phyloP scores from a whole-genome alignment of 1,139 yeast genomes.

The Sporopachydermia cereana region DNA sequence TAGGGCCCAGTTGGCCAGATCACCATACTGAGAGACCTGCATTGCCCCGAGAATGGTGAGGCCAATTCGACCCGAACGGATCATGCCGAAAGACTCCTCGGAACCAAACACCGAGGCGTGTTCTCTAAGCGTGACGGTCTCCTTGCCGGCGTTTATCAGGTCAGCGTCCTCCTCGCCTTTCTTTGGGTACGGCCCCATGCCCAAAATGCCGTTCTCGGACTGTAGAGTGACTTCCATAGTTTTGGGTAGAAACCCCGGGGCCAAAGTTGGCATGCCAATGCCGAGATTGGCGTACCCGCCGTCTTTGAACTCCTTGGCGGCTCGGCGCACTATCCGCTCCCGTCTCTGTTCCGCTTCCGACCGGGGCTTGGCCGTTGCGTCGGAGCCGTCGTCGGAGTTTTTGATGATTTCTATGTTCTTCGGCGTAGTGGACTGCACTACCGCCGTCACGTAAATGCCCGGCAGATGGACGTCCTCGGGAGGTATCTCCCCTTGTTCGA shows the following conservation, averaged over 20 bases:
- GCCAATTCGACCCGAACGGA: slow-evolving; percentile 35
- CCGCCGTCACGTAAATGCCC: slow-evolving; percentile 31
- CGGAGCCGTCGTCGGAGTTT: slow-evolving; percentile 10
- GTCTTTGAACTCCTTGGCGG: slow-evolving; percentile 34
- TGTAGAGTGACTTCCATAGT: slow-evolving; percentile 31
- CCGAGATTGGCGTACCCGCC: slow-evolving; percentile 37
- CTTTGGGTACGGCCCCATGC: slow-evolving; percentile 37
- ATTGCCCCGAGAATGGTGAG: slow-evolving; percentile 38
- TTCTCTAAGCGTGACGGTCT: slow-evolving; percentile 33
- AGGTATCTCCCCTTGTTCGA: slow-evolving; percentile 33
- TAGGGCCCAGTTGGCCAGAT: slow-evolving; percentile 41
- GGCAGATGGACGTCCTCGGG: slow-evolving; percentile 39
- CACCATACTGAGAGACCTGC: slow-evolving; percentile 37
- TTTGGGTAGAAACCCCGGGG: slow-evolving; percentile 32
- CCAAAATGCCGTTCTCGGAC: slow-evolving; percentile 39
- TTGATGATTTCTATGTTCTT: slow-evolving; percentile 33
- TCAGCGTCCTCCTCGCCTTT: slow-evolving; percentile 36
- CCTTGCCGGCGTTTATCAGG: slow-evolving; percentile 40
- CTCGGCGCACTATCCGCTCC: slow-evolving; percentile 31
- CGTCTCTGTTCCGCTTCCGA: slow-evolving; percentile 19
- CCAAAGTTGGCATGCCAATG: slow-evolving; percentile 39
- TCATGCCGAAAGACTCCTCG: slow-evolving; percentile 40
- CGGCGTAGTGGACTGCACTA: slow-evolving; percentile 31
- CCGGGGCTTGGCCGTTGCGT: slow-evolving; percentile 11
- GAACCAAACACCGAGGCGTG: slow-evolving; percentile 40